Evolutionary conservation across 1,139 yeast species (phyloP), one percentile per base, ranked within the genome.

Genomic region (Diutina mesorugosa): DNA sequence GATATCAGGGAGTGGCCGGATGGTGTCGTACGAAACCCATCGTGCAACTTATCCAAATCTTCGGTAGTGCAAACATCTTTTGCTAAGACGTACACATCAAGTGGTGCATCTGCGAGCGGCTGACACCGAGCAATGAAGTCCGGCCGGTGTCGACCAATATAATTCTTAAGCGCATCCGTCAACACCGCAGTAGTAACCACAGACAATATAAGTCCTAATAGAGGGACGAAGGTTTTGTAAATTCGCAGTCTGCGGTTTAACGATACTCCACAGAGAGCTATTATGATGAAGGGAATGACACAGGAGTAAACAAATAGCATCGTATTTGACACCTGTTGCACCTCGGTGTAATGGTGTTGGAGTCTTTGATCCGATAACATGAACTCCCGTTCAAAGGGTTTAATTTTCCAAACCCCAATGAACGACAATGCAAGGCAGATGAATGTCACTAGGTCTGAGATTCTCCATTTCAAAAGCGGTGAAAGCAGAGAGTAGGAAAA

Each of bases 61-160:
- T 74, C 47, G 5, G 83, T 75, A 0, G 90, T 82, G 63, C 93
- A 86, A 1, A 83, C 85, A 60, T 82, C 86, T 54, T 72, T 74
- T 5, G 86, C 85, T 56, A 64, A 68, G 10, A 81, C 84, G 61
- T 80, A 63, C 0, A 73, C 69, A 61, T 80, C 72, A 8, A 58
- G 60, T 1, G 85, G 83, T 0, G 84, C 67, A 55, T 70, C 80
- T 1, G 68, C 69, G n/a, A 64, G 68, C 57, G 89, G 89, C 8
- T 76, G 67, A 67, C 95, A 87, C 61, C 96, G 76, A 16, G 83
- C 84, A 57, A 88, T 69, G 64, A 87, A 85, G 67, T 88, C 95
- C 0, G 95, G 95, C 63, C 95, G 75, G 57, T 83, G 83, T 65
- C 93, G 79, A 0, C 93, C 91, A 58, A 88, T 79, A 72, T 83